Evolutionary conservation across 176 grass and related monocot species (phyloP).

Genomic region (Secale cereale): DNA sequence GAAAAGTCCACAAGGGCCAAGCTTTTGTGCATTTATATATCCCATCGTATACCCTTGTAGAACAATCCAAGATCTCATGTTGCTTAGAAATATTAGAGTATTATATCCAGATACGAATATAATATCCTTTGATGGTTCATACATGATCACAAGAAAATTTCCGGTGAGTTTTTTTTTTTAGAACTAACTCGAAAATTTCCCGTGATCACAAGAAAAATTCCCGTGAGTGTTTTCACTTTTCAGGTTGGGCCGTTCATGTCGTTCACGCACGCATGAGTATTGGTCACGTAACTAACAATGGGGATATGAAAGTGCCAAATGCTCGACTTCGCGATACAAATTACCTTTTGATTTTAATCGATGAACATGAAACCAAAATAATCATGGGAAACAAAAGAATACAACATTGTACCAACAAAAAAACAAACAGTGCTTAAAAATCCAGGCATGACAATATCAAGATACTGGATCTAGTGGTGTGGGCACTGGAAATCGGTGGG

Average conservation of each 20-base stretch:
- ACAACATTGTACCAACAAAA: neutral
- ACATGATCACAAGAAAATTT: neutral
- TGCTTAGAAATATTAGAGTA: neutral
- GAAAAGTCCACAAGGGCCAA: no score
- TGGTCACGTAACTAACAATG: no score
- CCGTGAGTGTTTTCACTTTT: no score
- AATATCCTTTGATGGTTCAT: neutral
- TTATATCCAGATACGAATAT: neutral
- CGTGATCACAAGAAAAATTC: no score
- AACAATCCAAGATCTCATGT: neutral
- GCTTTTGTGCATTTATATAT: no score
- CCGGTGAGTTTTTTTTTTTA: no score
- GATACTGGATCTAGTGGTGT: neutral
- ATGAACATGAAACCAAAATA: neutral
- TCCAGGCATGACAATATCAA: neutral
- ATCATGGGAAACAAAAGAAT: neutral
- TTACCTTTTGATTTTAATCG: neutral
- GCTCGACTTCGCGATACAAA: neutral
- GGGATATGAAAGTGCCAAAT: neutral
- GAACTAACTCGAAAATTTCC: no score
- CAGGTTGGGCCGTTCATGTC: no score
- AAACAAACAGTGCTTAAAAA: neutral
- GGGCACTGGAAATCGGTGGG: slow-evolving; percentile 11
- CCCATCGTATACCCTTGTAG: no score
- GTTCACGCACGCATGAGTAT: no score